Evolutionary conservation across 768 basidiomycete species (phyloP).

Genomic region (Lactarius quietus): DNA sequence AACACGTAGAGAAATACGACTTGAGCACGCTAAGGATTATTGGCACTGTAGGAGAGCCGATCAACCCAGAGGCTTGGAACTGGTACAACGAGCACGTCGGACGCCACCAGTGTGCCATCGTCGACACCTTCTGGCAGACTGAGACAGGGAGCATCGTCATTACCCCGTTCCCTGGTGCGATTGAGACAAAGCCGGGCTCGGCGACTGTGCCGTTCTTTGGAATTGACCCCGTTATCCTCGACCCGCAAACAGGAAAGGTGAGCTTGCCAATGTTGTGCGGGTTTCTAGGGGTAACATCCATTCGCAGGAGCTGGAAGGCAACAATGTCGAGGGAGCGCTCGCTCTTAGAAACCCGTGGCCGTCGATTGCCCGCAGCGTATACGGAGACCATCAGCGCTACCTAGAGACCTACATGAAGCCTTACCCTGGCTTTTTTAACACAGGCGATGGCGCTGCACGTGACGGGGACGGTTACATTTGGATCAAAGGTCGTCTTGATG

Average conservation of each 20-base stretch:
- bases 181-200: constrained; percentile 92
- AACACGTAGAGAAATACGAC: constrained; percentile 82
- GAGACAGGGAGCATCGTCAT: constrained; percentile 96
- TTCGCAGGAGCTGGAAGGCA: constrained; percentile 61
- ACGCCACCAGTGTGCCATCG: constrained; percentile 81
- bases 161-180: constrained; percentile 93
- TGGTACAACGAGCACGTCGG: constrained; percentile 99
- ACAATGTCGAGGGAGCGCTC: constrained; percentile 87
- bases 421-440: constrained; percentile 91
- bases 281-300: neutral
- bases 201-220: constrained; percentile 99
- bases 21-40: constrained; percentile 80
- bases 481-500: constrained; percentile 97
- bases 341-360: constrained; percentile 90
- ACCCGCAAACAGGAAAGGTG: constrained; percentile 72
- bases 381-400: constrained; percentile 85
- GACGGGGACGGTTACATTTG: constrained; percentile 97
- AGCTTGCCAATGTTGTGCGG: constrained; percentile 18
- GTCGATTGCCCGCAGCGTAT: constrained; percentile 90
- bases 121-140: constrained; percentile 97
- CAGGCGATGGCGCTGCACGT: constrained; percentile 94
- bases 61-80: constrained; percentile 98
- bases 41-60: constrained; percentile 95
- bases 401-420: constrained; percentile 78
- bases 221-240: constrained; percentile 82